Evolutionary conservation across 1,284 basidiomycete genomes (phyloP), one percentile per base, ranked within the genome.

Genomic region (Fomitiporia mediterranea): DNA sequence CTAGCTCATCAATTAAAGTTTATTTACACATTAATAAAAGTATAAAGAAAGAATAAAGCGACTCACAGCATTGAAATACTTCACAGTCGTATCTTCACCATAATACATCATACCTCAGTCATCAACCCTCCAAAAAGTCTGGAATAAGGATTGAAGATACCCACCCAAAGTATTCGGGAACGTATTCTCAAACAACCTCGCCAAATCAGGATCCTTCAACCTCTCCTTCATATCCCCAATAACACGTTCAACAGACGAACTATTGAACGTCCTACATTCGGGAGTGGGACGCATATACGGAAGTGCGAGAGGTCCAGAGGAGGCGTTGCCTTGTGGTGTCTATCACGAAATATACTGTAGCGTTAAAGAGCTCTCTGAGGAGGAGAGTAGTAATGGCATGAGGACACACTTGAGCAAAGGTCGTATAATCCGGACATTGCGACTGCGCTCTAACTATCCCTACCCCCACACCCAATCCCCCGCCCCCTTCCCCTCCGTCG

Each of bases 121-220:
- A 43, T 25, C 1, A 23, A 9, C 2, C 21, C 4, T 9, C 13
- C n/a, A n/a, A n/a, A n/a, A n/a, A n/a, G n/a, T n/a, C n/a, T n/a
- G n/a, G n/a, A n/a, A n/a, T n/a, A n/a, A n/a, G n/a, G n/a, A n/a
- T 44, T 11, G 11, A 21, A 19, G 43, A 69, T 54, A 54, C 67
- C 9, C 62, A 85, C 86, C 86, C 34, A 89, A 74, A 0, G 87
- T 89, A 62, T 86, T 87, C 1, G 86, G 86, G 64, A 88, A 88
- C 0, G 86, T 82, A 58, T 89, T 89, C 67, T 88, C 86, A 61
- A 89, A 89, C 28, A 89, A 65, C 55, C 84, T 76, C 17, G 86
- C 87, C 54, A 89, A 62, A 63, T 89, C 86, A 0, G 86, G 84
- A 65, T 89, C 84, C 65, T 82, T 86, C 40, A 89, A 69, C 47